These are phyloP conservation scores for Carex littledalei DNA, from an alignment of 176 grass and related monocot genomes.

Conservation along the genomic window DNA sequence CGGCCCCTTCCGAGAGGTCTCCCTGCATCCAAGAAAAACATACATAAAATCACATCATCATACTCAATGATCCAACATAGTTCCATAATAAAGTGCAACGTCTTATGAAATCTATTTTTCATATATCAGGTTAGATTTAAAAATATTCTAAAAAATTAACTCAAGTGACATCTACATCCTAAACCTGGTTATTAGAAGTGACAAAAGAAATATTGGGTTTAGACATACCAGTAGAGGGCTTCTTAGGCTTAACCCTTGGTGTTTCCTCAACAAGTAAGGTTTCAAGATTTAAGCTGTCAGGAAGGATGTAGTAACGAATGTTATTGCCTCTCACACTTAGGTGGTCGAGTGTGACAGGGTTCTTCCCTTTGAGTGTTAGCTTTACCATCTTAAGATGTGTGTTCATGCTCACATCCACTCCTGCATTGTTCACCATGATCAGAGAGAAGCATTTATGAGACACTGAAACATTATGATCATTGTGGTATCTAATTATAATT, in stretches of 20 bases:
- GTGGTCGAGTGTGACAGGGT: constrained; percentile 81
- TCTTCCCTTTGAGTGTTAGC: constrained; percentile 86
- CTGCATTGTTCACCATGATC: constrained; percentile 26
- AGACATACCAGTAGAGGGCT: constrained; percentile 57
- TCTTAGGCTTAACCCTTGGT: constrained; percentile 80
- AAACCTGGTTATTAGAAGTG: neutral
- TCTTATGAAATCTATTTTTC: neutral
- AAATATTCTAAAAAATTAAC: neutral
- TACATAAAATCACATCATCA: neutral
- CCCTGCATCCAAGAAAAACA: constrained; percentile 31
- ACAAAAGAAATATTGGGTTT: neutral
- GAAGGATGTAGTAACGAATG: constrained; percentile 90
- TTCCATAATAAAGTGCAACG: neutral
- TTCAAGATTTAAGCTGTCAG: constrained; percentile 89
- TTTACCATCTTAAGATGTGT: constrained; percentile 87
- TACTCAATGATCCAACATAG: neutral
- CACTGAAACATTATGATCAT: neutral
- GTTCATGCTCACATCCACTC: constrained; percentile 96
- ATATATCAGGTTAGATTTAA: neutral
- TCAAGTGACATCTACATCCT: neutral
- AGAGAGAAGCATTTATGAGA: neutral
- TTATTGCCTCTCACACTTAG: constrained; percentile 92
- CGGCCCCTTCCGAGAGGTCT: constrained; percentile 72
- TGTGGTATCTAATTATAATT: neutral
- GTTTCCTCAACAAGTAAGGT: constrained; percentile 87